These are phyloP conservation scores for Extremus antarcticus DNA, from an alignment of 495 filamentous ascomycete genomes.

Conservation along the genomic window DNA sequence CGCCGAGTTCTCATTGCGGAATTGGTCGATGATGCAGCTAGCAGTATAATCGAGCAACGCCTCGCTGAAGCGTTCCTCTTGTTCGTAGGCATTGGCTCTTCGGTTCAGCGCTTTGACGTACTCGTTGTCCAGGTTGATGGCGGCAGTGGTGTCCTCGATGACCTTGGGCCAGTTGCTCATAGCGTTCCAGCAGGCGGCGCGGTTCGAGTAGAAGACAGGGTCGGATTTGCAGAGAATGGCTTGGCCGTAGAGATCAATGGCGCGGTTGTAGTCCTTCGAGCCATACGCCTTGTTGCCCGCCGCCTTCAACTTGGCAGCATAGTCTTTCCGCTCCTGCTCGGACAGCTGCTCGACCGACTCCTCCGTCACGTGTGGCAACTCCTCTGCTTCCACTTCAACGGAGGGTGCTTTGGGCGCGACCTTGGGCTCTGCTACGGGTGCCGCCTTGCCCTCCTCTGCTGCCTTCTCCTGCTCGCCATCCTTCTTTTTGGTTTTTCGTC, in stretches of 20 bases:
- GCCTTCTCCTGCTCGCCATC: constrained; percentile 55
- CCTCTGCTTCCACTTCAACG: constrained; percentile 55
- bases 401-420: constrained; percentile 32
- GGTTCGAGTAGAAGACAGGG: constrained; percentile 96
- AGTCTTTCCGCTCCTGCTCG: constrained; percentile 62
- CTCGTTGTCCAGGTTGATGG: constrained; percentile 79
- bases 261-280: constrained; percentile 76
- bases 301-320: constrained; percentile 81
- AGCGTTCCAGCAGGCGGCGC: constrained; percentile 94
- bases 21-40: constrained; percentile 96
- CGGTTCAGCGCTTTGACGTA: constrained; percentile 97
- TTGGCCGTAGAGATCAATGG: constrained; percentile 88
- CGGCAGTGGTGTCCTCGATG: constrained; percentile 91
- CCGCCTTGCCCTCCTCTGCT: constrained; percentile 38
- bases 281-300: constrained; percentile 96
- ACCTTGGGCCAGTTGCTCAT: constrained; percentile 88
- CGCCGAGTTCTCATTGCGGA: constrained; percentile 78
- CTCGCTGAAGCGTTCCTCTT: constrained; percentile 79
- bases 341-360: constrained; percentile 56
- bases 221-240: constrained; percentile 95
- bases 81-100: constrained; percentile 90
- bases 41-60: constrained; percentile 95
- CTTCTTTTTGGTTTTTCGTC: constrained; percentile 45
- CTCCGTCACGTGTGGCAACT: constrained; percentile 80
- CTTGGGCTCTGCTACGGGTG: constrained; percentile 15